These are phyloP conservation scores for Spathaspora sp. DNA, from an alignment of 805 yeast genomes.

Conservation along the genomic window DNA sequence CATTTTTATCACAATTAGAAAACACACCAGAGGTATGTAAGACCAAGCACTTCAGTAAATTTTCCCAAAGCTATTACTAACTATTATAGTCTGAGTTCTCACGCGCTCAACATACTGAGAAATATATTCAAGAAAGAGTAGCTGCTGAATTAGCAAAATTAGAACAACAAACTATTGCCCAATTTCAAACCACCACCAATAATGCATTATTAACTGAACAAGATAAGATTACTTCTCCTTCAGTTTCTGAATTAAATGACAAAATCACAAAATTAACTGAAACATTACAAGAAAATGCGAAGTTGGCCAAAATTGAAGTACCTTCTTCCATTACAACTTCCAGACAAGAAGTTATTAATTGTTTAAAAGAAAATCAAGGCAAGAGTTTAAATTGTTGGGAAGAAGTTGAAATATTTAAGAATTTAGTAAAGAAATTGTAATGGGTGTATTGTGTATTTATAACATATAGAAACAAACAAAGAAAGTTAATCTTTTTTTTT, in stretches of 20 bases:
- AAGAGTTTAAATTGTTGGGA: constrained; percentile 80
- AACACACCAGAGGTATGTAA: constrained; percentile 48
- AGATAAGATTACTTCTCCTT: constrained; percentile 13
- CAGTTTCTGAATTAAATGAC: constrained; percentile 33
- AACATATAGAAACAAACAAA: not conserved
- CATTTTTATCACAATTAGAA: constrained; percentile 61
- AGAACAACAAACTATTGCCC: constrained; percentile 48
- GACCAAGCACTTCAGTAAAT: not conserved
- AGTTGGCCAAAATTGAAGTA: constrained; percentile 28
- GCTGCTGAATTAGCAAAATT: constrained; percentile 51
- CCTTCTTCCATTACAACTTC: constrained; percentile 40
- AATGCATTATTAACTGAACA: constrained; percentile 34
- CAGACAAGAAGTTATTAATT: constrained; percentile 49
- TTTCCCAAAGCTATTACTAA: constrained; percentile 5
- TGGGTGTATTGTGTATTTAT: not conserved
- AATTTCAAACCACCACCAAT: constrained; percentile 49
- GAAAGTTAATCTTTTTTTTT: too few relatives aligned
- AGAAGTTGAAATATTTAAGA: constrained; percentile 67
- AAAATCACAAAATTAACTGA: constrained; percentile 37
- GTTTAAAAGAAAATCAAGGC: constrained; percentile 61
- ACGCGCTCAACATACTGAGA: constrained; percentile 65
- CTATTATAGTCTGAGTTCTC: constrained; percentile 53
- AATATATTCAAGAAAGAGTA: constrained; percentile 63
- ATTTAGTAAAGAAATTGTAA: constrained; percentile 48
- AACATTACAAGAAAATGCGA: constrained; percentile 30